These are phyloP conservation scores for Rhodotorula sp. DNA, from an alignment of 1,284 basidiomycete species.

Conservation along the genomic window DNA sequence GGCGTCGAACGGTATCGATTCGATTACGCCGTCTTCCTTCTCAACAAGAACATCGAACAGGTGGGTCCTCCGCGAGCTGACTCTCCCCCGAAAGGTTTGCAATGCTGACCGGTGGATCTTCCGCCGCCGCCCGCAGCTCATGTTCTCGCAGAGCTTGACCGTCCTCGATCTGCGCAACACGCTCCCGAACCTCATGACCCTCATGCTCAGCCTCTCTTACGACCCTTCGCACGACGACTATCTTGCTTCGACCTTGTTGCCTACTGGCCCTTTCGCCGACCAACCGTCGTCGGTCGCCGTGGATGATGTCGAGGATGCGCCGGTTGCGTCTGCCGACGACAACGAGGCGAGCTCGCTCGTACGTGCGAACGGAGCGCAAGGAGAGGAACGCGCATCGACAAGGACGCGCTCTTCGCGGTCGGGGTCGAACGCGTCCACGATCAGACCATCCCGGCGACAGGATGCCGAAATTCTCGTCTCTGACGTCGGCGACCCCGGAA, in stretches of 20 bases:
- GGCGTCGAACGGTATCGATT: conserved; percentile 95
- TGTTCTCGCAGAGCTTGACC: conserved; percentile 81
- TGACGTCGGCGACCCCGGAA: neutral
- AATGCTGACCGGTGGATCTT: no score
- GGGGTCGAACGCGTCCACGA: conserved; percentile 17
- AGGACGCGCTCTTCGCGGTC: conserved; percentile 8
- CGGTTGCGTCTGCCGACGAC: neutral
- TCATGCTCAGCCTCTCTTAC: conserved; percentile 30
- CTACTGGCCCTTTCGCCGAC: neutral
- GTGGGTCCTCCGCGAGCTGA: conserved; percentile 54
- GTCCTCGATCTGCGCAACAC: conserved; percentile 92
- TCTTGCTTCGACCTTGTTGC: neutral
- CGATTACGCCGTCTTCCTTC: conserved; percentile 93
- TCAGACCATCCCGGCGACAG: neutral
- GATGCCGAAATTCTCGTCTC: neutral
- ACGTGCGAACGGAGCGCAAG: neutral
- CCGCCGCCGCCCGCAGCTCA: conserved; percentile 60
- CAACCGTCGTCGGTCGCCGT: no score
- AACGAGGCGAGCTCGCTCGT: neutral
- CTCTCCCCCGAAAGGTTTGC: neutral
- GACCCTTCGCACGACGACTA: conserved; percentile 28
- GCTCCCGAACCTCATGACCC: conserved; percentile 67
- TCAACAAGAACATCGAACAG: conserved; percentile 97
- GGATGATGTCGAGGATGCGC: no score
- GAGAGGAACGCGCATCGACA: neutral